A percentile compares a stretch with the other conserved stretches of the same genome.
These are phyloP conservation scores for Saccharum officinarum DNA, from an alignment of 176 grass and related monocot genomes.

Conservation along the genomic window DNA sequence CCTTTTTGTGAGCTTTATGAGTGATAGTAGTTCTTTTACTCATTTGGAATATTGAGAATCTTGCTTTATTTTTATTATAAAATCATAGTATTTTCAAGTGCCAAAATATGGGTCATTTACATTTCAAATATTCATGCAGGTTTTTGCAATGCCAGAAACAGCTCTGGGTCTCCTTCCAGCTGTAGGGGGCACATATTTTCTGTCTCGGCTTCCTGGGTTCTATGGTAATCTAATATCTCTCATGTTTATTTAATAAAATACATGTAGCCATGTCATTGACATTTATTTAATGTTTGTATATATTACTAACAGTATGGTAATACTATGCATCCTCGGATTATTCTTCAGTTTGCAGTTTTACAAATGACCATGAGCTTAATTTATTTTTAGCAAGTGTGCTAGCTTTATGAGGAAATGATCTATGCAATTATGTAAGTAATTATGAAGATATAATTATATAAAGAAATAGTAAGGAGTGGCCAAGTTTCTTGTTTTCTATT, in stretches of 20 bases:
- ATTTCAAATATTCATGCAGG: constrained; percentile 49
- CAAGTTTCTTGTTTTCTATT: constrained; percentile 3
- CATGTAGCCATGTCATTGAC: not conserved
- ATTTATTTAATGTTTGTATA: not conserved
- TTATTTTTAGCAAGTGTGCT: not conserved
- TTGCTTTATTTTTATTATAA: not conserved
- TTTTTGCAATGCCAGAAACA: constrained; percentile 99
- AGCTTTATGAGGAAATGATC: not conserved
- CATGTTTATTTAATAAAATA: not conserved
- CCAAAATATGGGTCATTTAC: not conserved
- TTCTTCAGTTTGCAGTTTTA: not conserved
- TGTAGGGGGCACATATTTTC: constrained; percentile 88
- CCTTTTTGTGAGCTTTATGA: not conserved
- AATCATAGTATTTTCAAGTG: not conserved
- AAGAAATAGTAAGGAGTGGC: not conserved
- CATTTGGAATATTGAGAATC: not conserved
- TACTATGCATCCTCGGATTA: not conserved
- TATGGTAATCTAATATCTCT: constrained; percentile 54
- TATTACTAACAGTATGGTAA: not conserved
- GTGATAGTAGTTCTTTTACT: not conserved
- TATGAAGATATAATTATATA: not conserved
- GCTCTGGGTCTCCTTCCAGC: constrained; percentile 80
- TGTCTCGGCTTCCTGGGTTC: constrained; percentile 80
- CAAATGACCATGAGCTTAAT: not conserved
- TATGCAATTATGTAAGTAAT: not conserved